phyloP scores from a whole-genome alignment of 1,139 yeast genomes.

The Yamadazyma conglobata region DNA sequence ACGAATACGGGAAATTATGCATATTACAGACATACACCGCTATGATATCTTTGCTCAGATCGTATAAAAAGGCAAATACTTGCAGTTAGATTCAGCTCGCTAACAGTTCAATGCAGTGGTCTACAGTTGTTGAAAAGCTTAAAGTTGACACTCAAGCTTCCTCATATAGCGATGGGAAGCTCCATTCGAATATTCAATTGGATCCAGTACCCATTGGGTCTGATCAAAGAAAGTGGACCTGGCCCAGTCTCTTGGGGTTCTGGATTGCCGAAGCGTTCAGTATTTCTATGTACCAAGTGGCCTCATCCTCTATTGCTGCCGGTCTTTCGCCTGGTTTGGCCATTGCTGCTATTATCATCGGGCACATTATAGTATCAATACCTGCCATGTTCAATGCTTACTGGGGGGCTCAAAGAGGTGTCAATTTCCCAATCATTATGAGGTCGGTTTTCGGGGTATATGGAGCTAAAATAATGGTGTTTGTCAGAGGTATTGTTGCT shows the following conservation, averaged over 20 bases:
- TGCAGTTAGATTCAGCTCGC: too few relatives aligned
- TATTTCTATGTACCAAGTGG: conserved; percentile 15
- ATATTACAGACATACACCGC: too few relatives aligned
- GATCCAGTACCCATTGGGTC: conserved; percentile 11
- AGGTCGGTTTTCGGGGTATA: conserved; percentile 16
- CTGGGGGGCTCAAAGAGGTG: conserved; percentile 18
- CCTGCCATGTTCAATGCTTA: conserved; percentile 20
- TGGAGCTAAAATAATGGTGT: conserved; percentile 17
- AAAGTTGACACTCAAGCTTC: conserved; percentile 6
- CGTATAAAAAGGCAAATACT: too few relatives aligned
- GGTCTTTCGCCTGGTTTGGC: conserved; percentile 17
- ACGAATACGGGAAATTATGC: too few relatives aligned
- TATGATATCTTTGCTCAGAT: too few relatives aligned
- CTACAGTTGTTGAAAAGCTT: conserved; percentile 1
- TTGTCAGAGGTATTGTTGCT: conserved; percentile 21
- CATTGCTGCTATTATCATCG: conserved; percentile 17
- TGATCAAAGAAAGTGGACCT: conserved; percentile 11
- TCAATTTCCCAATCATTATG: conserved; percentile 19
- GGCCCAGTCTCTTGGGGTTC: conserved; percentile 12
- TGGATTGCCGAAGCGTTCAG: conserved; percentile 15
- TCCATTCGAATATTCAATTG: conserved; percentile 8
- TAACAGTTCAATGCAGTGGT: too few relatives aligned
- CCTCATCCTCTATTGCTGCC: conserved; percentile 10
- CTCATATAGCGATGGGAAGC: conserved; percentile 11
- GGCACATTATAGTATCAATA: conserved; percentile 21